Base-by-base conservation (phyloP, 441 rosid species). In the Raphanus hybrid region DNA sequence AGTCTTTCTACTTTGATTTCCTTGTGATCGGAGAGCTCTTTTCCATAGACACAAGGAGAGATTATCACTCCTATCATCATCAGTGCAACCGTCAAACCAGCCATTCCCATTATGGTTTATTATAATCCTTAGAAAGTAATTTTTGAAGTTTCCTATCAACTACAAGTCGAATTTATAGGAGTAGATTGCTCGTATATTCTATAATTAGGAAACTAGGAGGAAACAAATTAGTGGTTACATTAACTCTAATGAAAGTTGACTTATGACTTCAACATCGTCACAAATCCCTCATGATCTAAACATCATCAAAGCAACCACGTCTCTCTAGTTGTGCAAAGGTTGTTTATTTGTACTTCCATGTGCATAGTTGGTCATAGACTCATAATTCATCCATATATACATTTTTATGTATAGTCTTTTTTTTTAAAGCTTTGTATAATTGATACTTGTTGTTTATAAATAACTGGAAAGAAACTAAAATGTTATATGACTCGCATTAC, bases 1-100 rank as follows among this genome's bases (percentile, higher is more conserved):
- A 74, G 87, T 76, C 67, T 61, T 57, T 59, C 76, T 65, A 85
- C 67, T 66, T 84, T 64, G 2, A 63, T 71, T 65, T 70, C 78
- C 8, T 3, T 41, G 32, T 78, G 70, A 63, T 52, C 45, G 14
- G 75, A 50, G 11, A 43, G 23, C 48, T 55, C 64, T 15, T 27
- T 64, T 45, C 65, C 74, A 39, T 43, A 11, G 3, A 75, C 74
- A 4, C 34, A 66, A 66, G 4, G 29, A 26, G 14, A 69, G 4
- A 18, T 20, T 26, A 78, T 15, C 10, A 8, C 0, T 1, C 70
- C 7, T 48, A 23, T 23, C 23, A 64, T 35, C 5, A 74, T 18
- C 27, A 78, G 18, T 57, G 61, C n/a, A 16, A 77, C 20, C 35
- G 5, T 32, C 67, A 64, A 70, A 57, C 67, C 11, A 27, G 67